phyloP scores from a whole-genome alignment of 2,329 filamentous ascomycete genomes.

The Ustulina deusta region DNA sequence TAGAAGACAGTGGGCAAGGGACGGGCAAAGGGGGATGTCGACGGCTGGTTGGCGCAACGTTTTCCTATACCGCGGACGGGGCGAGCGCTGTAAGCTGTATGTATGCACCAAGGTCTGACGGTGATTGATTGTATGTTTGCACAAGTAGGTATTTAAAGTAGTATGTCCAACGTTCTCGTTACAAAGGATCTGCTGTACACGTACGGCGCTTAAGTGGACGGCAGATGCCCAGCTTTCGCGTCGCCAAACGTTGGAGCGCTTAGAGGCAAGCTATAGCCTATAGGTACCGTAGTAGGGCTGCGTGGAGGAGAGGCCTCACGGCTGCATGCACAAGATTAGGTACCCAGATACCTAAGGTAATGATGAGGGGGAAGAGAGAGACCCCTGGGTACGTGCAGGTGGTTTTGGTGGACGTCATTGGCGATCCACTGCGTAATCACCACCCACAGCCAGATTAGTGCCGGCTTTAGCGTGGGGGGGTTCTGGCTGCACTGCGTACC shows the following conservation, averaged over 20 bases:
- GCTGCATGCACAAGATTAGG: background rate
- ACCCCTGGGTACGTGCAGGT: background rate
- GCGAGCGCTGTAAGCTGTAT: slow-evolving; percentile 3
- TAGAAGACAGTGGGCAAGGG: slow-evolving; percentile 9
- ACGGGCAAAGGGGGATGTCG: background rate
- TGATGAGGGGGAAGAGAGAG: background rate
- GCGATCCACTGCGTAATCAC: slow-evolving; percentile 39
- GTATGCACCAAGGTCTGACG: background rate
- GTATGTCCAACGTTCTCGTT: background rate
- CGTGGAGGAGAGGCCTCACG: slow-evolving; percentile 46
- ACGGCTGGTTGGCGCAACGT: slow-evolving; percentile 3
- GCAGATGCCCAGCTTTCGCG: slow-evolving; percentile 7
- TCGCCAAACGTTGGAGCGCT: slow-evolving; percentile 19
- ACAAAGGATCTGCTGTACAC: slow-evolving; percentile 13
- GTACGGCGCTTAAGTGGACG: slow-evolving; percentile 12
- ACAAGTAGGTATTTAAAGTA: background rate
- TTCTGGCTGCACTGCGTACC: background rate
- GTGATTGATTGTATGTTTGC: background rate
- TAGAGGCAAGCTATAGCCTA: slow-evolving; percentile 12
- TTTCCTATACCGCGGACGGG: background rate
- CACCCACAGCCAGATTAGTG: slow-evolving; percentile 26
- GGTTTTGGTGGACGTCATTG: slow-evolving; percentile 47
- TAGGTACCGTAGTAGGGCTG: slow-evolving; percentile 9
- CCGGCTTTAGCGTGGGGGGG: background rate
- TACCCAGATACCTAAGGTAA: background rate